Base-by-base conservation (phyloP, 2,329 filamentous ascomycete genomes). In the Pseudogymnoascus sp. region DNA sequence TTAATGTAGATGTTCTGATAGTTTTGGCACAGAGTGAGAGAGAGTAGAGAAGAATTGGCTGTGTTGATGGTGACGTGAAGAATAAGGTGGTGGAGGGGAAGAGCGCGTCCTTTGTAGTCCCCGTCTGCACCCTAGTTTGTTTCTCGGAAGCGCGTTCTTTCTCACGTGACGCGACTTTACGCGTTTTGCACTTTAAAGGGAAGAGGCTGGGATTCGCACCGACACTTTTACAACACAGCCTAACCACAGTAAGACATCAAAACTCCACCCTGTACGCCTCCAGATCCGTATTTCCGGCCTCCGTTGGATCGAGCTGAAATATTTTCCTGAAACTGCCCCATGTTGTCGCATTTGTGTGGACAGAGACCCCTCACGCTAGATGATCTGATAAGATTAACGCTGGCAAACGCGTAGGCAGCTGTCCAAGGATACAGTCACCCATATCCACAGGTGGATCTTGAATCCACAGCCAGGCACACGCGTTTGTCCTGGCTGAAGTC, bases 11-110 rank as follows among this genome's bases (percentile, higher is more conserved):
- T 21, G 60, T 63, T 63, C 39, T 25, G n/a, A 31, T 48, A 16
- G 54, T 45, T 16, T 64, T 54, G 61, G 66, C 66, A 70, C 67
- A 64, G 65, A 64, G 65, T 68, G 66, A 62, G 62, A 64, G 60
- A 65, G 63, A 66, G 63, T 64, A 54, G 61, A 62, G 62, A 67
- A 65, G 63, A 41, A 60, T 65, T 43, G 60, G 48, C 62, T 60
- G 45, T 61, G 61, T 63, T 67, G 65, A n/a, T 67, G 23, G 39
- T 65, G 61, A 39, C 39, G 25, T 57, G 51, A 45, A 66, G 62
- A 60, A 41, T 31, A 51, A 8, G 62, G 25, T 64, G 57, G 36
- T 28, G 7, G 36, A 48, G 61, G 61, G 43, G 61, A 51, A 48
- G 28, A 63, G 61, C 37, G 48, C 61, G 61, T 60, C 41, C 36